Evolutionary conservation across 2,329 filamentous ascomycete genomes (phyloP).

Genomic region (Incumbomyces lentus): DNA sequence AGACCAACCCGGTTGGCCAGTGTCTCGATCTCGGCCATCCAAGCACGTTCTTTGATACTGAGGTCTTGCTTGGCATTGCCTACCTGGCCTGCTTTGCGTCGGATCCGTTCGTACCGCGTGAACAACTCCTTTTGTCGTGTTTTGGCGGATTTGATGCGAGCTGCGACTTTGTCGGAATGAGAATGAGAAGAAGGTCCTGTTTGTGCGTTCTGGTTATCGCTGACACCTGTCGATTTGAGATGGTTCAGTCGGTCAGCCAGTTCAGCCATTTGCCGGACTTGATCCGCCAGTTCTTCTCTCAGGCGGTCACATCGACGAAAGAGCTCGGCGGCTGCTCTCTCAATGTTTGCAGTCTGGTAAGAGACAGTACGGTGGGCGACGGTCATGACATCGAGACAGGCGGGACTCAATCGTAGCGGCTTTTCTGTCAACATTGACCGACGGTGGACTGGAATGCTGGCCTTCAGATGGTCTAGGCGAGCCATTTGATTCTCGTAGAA

Average conservation of each 20-base stretch:
- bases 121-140: conserved; percentile 31
- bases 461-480: conserved; percentile 14
- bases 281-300: conserved; percentile 37
- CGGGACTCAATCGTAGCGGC: conserved; percentile 37
- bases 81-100: conserved; percentile 28
- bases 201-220: conserved; percentile 16
- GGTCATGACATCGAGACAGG: conserved; percentile 38
- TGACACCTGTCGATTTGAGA: conserved; percentile 30
- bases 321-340: conserved; percentile 40
- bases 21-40: conserved; percentile 34
- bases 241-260: conserved; percentile 36
- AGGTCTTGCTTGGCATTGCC: conserved; percentile 35
- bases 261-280: conserved; percentile 35
- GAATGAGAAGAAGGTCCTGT: conserved; percentile 20
- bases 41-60: conserved; percentile 37
- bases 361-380: conserved; percentile 38
- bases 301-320: conserved; percentile 42
- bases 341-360: conserved; percentile 35
- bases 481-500: conserved; percentile 16
- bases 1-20: conserved; percentile 29
- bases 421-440: conserved; percentile 34
- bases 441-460: conserved; percentile 30
- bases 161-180: conserved; percentile 22
- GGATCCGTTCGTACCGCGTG: conserved; percentile 34
- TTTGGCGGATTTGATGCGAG: conserved; percentile 32